phyloP scores from a whole-genome alignment of 495 filamentous ascomycete species.

The Sordaria brevicollis region DNA sequence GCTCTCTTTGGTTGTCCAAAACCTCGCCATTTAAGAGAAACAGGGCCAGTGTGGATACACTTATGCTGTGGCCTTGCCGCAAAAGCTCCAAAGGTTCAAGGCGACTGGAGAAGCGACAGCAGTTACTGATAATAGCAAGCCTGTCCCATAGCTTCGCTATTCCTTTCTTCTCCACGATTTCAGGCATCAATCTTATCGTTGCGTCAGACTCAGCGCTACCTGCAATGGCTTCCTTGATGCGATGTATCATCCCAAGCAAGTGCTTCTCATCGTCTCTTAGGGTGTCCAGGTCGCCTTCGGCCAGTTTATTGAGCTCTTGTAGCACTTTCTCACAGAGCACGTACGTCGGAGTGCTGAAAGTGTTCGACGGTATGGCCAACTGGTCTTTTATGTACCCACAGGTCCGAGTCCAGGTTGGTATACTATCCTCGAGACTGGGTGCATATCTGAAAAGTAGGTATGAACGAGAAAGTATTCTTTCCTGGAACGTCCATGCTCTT shows the following conservation, averaged over 20 bases:
- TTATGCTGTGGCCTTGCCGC: background rate
- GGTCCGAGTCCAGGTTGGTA: too few relatives aligned
- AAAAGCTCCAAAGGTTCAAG: background rate
- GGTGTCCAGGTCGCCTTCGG: too few relatives aligned
- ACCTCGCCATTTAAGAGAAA: background rate
- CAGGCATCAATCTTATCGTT: too few relatives aligned
- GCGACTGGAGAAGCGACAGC: background rate
- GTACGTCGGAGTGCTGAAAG: too few relatives aligned
- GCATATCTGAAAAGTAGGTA: background rate
- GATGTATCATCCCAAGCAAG: too few relatives aligned
- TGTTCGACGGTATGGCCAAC: too few relatives aligned
- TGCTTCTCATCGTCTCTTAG: too few relatives aligned
- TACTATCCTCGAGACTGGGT: background rate
- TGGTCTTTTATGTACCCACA: too few relatives aligned
- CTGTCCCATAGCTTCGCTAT: background rate
- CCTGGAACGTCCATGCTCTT: background rate
- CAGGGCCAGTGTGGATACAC: background rate
- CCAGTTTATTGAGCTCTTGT: too few relatives aligned
- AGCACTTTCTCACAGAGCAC: too few relatives aligned
- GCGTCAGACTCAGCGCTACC: too few relatives aligned
- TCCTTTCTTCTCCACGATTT: background rate
- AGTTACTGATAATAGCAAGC: background rate
- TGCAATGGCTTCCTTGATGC: too few relatives aligned
- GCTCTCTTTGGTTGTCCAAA: background rate
- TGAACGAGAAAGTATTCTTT: background rate